Conservation (phyloP, 2,329 filamentous ascomycete species). For the Fusarium pininemorale region DNA sequence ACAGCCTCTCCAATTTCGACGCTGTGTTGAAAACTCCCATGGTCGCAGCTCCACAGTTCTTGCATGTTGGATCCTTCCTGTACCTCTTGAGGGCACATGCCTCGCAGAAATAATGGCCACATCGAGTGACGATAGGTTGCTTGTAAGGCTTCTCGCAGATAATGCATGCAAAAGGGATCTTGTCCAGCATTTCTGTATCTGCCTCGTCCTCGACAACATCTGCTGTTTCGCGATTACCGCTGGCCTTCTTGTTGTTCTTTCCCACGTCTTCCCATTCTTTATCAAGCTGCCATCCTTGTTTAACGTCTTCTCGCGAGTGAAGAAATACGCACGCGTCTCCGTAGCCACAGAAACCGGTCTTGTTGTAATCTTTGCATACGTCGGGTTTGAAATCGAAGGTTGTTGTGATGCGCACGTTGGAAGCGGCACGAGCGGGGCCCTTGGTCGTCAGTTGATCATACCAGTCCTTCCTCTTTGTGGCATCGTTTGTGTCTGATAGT, state of each 20-base stretch:
- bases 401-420: constrained; percentile 90
- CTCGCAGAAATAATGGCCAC: constrained; percentile 96
- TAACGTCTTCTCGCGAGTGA: constrained; percentile 67
- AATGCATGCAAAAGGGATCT: constrained; percentile 89
- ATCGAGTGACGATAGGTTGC: constrained; percentile 85
- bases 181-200: constrained; percentile 78
- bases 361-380: constrained; percentile 87
- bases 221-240: constrained; percentile 54
- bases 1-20: constrained; percentile 80
- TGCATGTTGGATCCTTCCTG: constrained; percentile 85
- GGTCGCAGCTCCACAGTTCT: constrained; percentile 84
- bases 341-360: constrained; percentile 64
- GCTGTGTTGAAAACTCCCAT: constrained; percentile 90
- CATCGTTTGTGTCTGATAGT: background rate
- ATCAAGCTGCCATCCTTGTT: constrained; percentile 95
- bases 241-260: constrained; percentile 68
- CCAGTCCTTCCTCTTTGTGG: background rate
- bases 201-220: constrained; percentile 56
- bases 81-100: constrained; percentile 87
- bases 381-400: constrained; percentile 91
- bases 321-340: constrained; percentile 54
- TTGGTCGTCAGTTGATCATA: constrained; percentile 52
- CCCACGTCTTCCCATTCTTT: constrained; percentile 89
- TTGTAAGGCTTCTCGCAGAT: constrained; percentile 85
- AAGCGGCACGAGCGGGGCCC: constrained; percentile 86